Evolutionary conservation across 2,329 filamentous ascomycete species (phyloP), one percentile per base, ranked within the genome.

Genomic region (Fusarium sp.): DNA sequence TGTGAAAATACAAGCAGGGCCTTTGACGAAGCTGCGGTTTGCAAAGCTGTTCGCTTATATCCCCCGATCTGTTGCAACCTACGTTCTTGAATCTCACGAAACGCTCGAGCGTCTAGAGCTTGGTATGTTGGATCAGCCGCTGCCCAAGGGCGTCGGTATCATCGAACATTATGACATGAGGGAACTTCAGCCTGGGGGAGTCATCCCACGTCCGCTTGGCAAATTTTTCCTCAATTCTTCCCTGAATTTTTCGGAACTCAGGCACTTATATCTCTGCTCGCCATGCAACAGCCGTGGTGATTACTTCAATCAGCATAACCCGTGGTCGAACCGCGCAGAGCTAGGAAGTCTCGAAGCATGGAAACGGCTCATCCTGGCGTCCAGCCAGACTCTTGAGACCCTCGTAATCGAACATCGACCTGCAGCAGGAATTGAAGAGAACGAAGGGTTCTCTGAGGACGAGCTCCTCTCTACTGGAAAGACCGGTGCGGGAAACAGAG

Each of bases 41-140:
- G 63, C 52, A 10, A 76, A 67, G 14, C 46, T 76, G 9, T 65
- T 49, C 31, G 66, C 25, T 2, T 73, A 73, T 7, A 52, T 76
- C 10, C 71, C 73, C 0, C 56, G 33, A 13, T 2, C 14, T 3
- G 33, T 67, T 39, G 29, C 41, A 5, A 7, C 33, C 5, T 76
- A 66, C 42, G 12, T 73, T 14, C 62, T 71, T 1, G 25, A 27
- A n/a, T 69, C 69, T 3, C 42, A 33, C 4, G 1, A 9, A 1
- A 62, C 36, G 1, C 54, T 75, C 1, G 46, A 75, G 6, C 49
- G 62, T 1, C 5, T 76, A 2, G 73, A 76, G 12, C 62, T 76
- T 6, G 71, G 67, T 2, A 35, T 76, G 14, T 14, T 76, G 1
- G 62, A 70, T n/a, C 17, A 13, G 4, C 71, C 74, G 2, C 44